Evolutionary conservation across 2,329 filamentous ascomycete species (phyloP).

Genomic region (Dichotomopilus funicola): DNA sequence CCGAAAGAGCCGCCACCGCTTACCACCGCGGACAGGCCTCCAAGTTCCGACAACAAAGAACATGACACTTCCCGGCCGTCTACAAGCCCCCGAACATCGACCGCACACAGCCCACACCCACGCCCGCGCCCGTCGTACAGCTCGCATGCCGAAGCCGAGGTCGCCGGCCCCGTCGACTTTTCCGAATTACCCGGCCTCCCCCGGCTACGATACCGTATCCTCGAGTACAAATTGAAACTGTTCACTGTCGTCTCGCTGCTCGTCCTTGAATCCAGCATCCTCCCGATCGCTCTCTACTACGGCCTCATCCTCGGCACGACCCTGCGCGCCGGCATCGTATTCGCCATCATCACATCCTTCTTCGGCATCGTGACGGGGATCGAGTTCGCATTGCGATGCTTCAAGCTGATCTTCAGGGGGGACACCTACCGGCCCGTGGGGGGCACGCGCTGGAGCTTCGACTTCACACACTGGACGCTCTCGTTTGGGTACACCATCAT

Average conservation of each 20-base stretch:
- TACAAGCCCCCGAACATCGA: no score
- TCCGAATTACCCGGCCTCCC: conserved; percentile 22
- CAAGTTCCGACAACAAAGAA: no score
- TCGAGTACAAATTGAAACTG: conserved; percentile 37
- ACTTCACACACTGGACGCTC: conserved; percentile 42
- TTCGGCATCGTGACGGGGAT: conserved; percentile 50
- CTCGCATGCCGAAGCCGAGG: not conserved
- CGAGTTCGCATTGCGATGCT: conserved; percentile 44
- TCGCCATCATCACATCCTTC: conserved; percentile 48
- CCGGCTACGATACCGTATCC: conserved; percentile 32
- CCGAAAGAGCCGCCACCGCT: no score
- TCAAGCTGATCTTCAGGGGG: conserved; percentile 43
- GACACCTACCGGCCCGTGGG: conserved; percentile 46
- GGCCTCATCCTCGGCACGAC: conserved; percentile 36
- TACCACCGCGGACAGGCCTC: no score
- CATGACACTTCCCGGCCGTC: no score
- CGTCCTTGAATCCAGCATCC: conserved; percentile 40
- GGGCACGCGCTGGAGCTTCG: conserved; percentile 43
- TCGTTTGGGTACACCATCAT: conserved; percentile 43
- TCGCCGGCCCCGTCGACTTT: conserved; percentile 7
- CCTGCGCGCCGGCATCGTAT: conserved; percentile 36
- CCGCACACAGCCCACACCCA: no score
- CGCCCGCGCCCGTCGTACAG: not conserved
- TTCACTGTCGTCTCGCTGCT: conserved; percentile 42
- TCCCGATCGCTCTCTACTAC: conserved; percentile 49